Base-by-base conservation (phyloP, 805 yeast genomes). In the Kodamaea nitidulidarum region DNA sequence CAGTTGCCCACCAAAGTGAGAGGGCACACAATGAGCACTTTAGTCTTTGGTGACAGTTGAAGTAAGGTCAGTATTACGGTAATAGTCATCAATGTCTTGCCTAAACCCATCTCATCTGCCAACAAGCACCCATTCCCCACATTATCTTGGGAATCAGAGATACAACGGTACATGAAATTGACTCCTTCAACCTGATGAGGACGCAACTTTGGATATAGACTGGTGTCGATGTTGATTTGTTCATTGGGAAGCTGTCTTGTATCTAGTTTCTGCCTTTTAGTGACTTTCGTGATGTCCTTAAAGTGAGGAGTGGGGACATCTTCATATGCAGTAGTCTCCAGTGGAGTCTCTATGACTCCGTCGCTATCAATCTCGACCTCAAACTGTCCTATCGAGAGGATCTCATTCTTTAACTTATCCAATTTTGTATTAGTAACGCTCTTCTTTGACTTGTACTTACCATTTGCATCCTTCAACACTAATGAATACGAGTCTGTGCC, bases 91-190 rank as follows among this genome's bases (percentile, higher is more conserved):
- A 93, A 61, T 0, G 98, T 90, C 40, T 68, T 68, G 2, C 96
- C 96, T 12, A 93, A 66, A 0, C 98, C 98, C 98, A 93, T 93
- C 51, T 91, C 98, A 60, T 93, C 98, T 0, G 98, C 98, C 31
- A 93, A 60, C 4, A 93, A 62, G 2, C 91, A 90, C 0, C 98
- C 98, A 31, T 61, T 49, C 0, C 76, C 75, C 2, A 66, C 64
- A 15, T 61, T 61, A 3, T 70, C 72, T 17, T 74, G 63, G 37
- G 74, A 61, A 0, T 95, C 95, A 81, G 84, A 76, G 1, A 90
- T 74, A 49, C 96, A 86, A 41, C 84, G 83, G 55, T 87, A 87
- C 49, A 93, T 63, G 52, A 93, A 93, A 38, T 63, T 57, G 0
- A 91, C 85, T 2, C 96, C 98, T 47, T 84, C 90, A 10, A 75